Percentiles rank a stretch among this genome's conserved stretches.
Conservation (phyloP, 805 yeast species). For the Candida khao-thaluensis region DNA sequence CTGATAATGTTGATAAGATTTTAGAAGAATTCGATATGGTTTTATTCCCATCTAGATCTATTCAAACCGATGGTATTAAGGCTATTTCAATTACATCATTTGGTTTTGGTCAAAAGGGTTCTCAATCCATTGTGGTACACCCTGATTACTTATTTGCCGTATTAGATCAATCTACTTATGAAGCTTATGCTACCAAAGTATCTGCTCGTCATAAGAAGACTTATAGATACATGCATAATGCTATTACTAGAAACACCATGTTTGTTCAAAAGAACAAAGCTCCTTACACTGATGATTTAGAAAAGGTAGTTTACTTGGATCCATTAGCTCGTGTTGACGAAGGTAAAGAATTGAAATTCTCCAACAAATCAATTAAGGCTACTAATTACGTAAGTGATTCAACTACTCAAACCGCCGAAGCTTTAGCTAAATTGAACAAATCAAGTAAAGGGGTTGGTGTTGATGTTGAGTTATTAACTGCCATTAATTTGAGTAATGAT, state of each 20-base stretch:
- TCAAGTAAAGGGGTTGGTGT: constrained; percentile 84
- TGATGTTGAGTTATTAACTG: constrained; percentile 85
- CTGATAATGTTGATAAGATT: constrained; percentile 87
- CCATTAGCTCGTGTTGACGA: constrained; percentile 80
- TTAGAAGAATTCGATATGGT: constrained; percentile 85
- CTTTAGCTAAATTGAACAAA: constrained; percentile 57
- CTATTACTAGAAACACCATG: constrained; percentile 85
- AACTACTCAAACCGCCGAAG: constrained; percentile 60
- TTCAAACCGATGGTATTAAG: constrained; percentile 95
- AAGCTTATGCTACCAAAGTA: constrained; percentile 69
- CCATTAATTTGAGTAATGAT: constrained; percentile 82
- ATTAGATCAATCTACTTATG: constrained; percentile 69
- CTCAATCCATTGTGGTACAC: constrained; percentile 87
- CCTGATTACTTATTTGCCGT: constrained; percentile 91
- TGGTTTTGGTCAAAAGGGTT: constrained; percentile 99
- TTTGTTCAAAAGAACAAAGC: constrained; percentile 91
- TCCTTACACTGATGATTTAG: constrained; percentile 88
- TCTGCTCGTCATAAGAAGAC: constrained; percentile 81
- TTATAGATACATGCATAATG: constrained; percentile 93
- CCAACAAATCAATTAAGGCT: constrained; percentile 51
- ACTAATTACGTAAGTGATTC: constrained; percentile 43
- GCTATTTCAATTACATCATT: constrained; percentile 96
- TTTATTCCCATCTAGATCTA: constrained; percentile 88
- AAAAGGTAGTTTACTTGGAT: constrained; percentile 88
- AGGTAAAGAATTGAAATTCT: constrained; percentile 46